phyloP scores from a whole-genome alignment of 768 basidiomycete genomes.

The Mycena leptocephala region DNA sequence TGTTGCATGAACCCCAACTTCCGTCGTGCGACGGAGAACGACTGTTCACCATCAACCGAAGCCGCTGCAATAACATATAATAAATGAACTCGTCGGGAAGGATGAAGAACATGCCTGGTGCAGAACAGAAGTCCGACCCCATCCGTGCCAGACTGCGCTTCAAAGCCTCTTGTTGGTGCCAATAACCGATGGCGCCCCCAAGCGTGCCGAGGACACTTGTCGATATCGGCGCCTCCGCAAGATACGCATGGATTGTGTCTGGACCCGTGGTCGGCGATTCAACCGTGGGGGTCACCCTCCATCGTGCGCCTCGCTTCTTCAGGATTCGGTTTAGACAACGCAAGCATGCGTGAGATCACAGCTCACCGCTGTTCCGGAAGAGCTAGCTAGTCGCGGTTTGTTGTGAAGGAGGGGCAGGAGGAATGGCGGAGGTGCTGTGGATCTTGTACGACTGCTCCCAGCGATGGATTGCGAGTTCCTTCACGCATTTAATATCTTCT shows the following conservation, averaged over 20 bases:
- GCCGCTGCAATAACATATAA: background rate
- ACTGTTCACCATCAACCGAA: slow-evolving; percentile 40
- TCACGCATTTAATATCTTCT: background rate
- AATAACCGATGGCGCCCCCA: background rate
- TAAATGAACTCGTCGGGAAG: too few species aligned
- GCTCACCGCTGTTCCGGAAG: too few species aligned
- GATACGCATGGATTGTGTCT: background rate
- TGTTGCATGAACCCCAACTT: slow-evolving; percentile 34
- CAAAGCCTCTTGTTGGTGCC: background rate
- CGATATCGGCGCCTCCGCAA: background rate
- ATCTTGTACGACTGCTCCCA: background rate
- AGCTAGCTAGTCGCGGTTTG: too few species aligned
- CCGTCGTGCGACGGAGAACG: slow-evolving; percentile 40
- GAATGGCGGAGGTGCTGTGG: background rate
- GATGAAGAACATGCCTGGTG: slow-evolving; percentile 5
- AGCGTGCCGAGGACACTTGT: background rate
- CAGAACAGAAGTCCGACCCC: slow-evolving; percentile 7
- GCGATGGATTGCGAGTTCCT: background rate
- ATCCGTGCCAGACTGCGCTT: background rate
- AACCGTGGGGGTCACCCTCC: background rate
- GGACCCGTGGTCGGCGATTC: too few species aligned
- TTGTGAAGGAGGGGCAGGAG: background rate
- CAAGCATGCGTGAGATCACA: too few species aligned
- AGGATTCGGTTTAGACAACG: background rate
- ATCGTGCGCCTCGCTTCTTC: background rate